Evolutionary conservation across 805 yeast genomes (phyloP).

Genomic region (Schizosaccharomyces japonicus): DNA sequence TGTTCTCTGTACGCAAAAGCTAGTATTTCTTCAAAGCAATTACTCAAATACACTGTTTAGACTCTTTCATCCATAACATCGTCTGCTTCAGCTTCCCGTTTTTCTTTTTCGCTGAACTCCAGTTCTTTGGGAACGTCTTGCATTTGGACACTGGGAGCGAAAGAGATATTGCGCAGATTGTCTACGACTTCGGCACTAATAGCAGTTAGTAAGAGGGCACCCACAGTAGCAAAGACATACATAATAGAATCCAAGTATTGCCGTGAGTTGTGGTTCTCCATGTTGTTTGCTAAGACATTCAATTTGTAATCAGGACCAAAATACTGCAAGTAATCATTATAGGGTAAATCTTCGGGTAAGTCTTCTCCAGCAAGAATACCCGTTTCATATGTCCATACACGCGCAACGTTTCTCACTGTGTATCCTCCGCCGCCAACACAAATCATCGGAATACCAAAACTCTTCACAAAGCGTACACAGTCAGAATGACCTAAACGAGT

Average conservation of each 20-base stretch:
- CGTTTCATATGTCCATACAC: slow-evolving; percentile 92
- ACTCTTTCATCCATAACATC: slow-evolving; percentile 1
- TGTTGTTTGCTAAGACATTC: slow-evolving; percentile 84
- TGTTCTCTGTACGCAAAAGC: too few species aligned
- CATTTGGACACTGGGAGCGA: slow-evolving; percentile 93
- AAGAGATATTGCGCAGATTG: slow-evolving; percentile 71
- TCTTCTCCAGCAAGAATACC: slow-evolving; percentile 41
- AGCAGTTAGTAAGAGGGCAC: not conserved
- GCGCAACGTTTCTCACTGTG: slow-evolving; percentile 81
- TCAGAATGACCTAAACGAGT: slow-evolving; percentile 50
- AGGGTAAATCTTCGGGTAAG: slow-evolving; percentile 38
- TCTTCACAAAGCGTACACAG: slow-evolving; percentile 71
- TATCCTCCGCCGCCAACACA: slow-evolving; percentile 96
- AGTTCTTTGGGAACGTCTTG: slow-evolving; percentile 17
- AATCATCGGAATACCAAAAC: slow-evolving; percentile 71
- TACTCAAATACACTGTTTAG: too few species aligned
- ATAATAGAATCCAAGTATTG: slow-evolving; percentile 64
- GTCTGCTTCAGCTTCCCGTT: not conserved
- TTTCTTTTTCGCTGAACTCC: not conserved
- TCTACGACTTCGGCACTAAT: slow-evolving; percentile 41
- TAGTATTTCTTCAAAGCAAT: too few species aligned
- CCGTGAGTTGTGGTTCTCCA: slow-evolving; percentile 87
- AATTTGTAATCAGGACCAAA: slow-evolving; percentile 91
- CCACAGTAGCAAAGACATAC: not conserved
- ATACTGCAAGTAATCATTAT: slow-evolving; percentile 89